Conservation (phyloP, 2,329 filamentous ascomycete species). For the Xylariaceae sp. region DNA sequence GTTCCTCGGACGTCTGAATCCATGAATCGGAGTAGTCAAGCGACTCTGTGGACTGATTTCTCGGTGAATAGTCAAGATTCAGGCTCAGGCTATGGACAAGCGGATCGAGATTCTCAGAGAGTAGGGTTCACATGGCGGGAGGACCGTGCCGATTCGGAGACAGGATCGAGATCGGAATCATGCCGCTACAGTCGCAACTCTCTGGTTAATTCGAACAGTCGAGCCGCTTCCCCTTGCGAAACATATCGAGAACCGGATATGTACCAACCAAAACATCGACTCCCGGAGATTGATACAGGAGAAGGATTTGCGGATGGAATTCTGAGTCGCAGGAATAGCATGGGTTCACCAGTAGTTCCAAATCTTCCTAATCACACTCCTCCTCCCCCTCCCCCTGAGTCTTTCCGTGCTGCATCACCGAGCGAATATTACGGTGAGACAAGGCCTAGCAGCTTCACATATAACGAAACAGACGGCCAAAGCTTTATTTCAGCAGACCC, state of each 20-base stretch:
- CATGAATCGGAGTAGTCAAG: slow-evolving; percentile 47
- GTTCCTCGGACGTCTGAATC: slow-evolving; percentile 43
- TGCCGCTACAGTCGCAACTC: slow-evolving; percentile 30
- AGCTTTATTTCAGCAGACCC: slow-evolving; percentile 39
- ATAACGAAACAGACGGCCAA: slow-evolving; percentile 39
- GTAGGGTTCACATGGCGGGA: slow-evolving; percentile 26
- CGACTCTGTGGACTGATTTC: slow-evolving; percentile 57
- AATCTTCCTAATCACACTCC: slow-evolving; percentile 45
- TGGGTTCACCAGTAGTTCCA: slow-evolving; percentile 24
- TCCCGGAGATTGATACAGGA: slow-evolving; percentile 48
- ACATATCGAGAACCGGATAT: slow-evolving; percentile 26
- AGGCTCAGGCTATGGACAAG: slow-evolving; percentile 30
- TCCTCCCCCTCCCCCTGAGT: slow-evolving; percentile 41
- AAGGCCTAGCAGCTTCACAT: slow-evolving; percentile 39
- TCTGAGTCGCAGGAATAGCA: slow-evolving; percentile 33
- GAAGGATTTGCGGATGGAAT: slow-evolving; percentile 48
- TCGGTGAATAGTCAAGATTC: slow-evolving; percentile 50
- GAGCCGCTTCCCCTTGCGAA: slow-evolving; percentile 32
- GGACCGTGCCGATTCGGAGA: slow-evolving; percentile 28
- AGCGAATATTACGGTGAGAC: slow-evolving; percentile 41
- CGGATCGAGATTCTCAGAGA: slow-evolving; percentile 23
- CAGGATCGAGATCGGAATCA: slow-evolving; percentile 27
- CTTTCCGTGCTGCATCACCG: slow-evolving; percentile 31
- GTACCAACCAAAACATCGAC: slow-evolving; percentile 33
- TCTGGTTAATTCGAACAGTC: slow-evolving; percentile 29